These are phyloP conservation scores for Penicillium occitanis DNA, from an alignment of 2,329 filamentous ascomycete species.

Conservation along the genomic window DNA sequence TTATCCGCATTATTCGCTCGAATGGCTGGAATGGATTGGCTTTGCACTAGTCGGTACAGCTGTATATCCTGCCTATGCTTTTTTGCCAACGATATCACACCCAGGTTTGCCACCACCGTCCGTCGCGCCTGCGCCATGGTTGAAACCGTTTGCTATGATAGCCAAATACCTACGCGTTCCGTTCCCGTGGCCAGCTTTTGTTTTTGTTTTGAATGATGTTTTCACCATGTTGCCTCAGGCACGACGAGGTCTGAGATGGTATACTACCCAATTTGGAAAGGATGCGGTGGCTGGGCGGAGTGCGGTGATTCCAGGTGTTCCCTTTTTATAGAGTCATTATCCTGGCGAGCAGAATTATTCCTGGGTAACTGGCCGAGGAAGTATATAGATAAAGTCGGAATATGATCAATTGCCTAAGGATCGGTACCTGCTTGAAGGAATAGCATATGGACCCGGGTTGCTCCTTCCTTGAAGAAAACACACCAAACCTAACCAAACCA, in stretches of 20 bases:
- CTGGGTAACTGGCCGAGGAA: too few species aligned
- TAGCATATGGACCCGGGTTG: not conserved
- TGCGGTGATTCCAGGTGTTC: conserved; percentile 65
- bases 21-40: conserved; percentile 95
- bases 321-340: conserved; percentile 33
- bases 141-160: conserved; percentile 33
- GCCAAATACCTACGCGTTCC: conserved; percentile 34
- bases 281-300: conserved; percentile 74
- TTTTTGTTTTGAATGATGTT: conserved; percentile 83
- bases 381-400: not conserved
- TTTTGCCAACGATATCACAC: conserved; percentile 18
- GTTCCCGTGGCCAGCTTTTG: conserved; percentile 71
- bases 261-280: conserved; percentile 80
- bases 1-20: conserved; percentile 91
- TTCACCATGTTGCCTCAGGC: conserved; percentile 88
- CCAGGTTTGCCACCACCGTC: conserved; percentile 25
- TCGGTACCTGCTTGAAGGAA: not conserved
- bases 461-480: not conserved
- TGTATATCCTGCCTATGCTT: conserved; percentile 30
- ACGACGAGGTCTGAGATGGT: conserved; percentile 79
- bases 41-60: conserved; percentile 65
- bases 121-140: conserved; percentile 38
- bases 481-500: not conserved
- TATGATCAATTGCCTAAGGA: not conserved
- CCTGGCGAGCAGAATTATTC: not conserved